Conservation (phyloP, 2,329 filamentous ascomycete genomes). For the Colletotrichum sp. region DNA sequence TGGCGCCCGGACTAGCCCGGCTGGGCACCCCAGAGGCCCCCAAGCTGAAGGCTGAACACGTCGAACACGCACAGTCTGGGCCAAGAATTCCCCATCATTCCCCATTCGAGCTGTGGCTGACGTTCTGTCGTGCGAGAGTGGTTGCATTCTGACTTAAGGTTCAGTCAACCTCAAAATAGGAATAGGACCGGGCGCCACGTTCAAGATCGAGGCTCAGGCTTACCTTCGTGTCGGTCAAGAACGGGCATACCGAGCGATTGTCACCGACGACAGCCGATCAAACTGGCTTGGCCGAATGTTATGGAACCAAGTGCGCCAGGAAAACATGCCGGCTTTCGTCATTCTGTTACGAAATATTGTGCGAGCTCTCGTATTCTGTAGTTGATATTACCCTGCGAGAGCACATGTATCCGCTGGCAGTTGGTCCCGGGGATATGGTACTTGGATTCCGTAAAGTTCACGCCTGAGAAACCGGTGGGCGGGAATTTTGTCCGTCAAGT, state of each 20-base stretch:
- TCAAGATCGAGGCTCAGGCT: neutral
- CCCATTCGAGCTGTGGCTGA: neutral
- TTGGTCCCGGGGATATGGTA: neutral
- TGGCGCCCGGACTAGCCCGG: constrained; percentile 2
- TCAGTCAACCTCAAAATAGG: neutral
- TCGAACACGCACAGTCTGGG: neutral
- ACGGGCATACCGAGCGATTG: neutral
- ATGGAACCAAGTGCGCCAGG: neutral
- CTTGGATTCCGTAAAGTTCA: neutral
- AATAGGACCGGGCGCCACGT: neutral
- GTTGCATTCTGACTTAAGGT: neutral
- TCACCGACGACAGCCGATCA: neutral
- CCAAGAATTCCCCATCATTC: neutral
- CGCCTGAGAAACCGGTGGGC: neutral
- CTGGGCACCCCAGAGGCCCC: neutral
- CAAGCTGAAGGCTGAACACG: neutral
- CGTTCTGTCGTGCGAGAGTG: neutral
- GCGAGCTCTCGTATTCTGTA: neutral
- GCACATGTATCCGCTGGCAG: neutral
- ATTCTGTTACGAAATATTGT: neutral
- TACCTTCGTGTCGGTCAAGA: neutral
- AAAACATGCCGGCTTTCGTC: neutral
- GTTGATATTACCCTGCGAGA: neutral
- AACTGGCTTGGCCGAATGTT: neutral
- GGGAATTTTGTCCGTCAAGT: neutral